phyloP scores from a whole-genome alignment of 495 filamentous ascomycete species.

The Penicillium ochrochloron region DNA sequence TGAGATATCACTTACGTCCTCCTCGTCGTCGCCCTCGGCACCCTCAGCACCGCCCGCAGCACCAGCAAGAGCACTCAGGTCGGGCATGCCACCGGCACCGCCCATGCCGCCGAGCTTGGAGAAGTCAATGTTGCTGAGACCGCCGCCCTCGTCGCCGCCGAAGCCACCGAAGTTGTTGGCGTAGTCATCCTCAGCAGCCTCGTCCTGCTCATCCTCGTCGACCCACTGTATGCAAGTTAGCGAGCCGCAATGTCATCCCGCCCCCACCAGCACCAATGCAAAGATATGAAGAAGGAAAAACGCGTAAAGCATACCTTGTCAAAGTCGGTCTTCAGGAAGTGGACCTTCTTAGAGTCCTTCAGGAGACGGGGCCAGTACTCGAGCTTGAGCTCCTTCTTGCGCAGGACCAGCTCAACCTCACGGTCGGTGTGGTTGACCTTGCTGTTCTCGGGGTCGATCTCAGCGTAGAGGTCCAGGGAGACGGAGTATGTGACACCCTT shows the following conservation, averaged over 20 bases:
- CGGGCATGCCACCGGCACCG: slow-evolving; percentile 45
- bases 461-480: slow-evolving; percentile 85
- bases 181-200: slow-evolving; percentile 78
- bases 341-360: slow-evolving; percentile 84
- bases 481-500: slow-evolving; percentile 85
- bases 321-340: slow-evolving; percentile 99
- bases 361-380: slow-evolving; percentile 94
- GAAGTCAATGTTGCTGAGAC: slow-evolving; percentile 73
- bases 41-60: slow-evolving; percentile 52
- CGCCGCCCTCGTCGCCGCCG: slow-evolving; percentile 66
- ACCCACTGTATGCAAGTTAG: slow-evolving; percentile 72
- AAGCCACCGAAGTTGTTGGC: slow-evolving; percentile 71
- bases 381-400: slow-evolving; percentile 92
- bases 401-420: slow-evolving; percentile 85
- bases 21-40: slow-evolving; percentile 64
- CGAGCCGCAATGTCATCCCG: not conserved
- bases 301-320: slow-evolving; percentile 70
- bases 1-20: slow-evolving; percentile 50
- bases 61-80: slow-evolving; percentile 53
- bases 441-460: slow-evolving; percentile 83
- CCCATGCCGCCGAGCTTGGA: slow-evolving; percentile 75
- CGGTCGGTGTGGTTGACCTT: slow-evolving; percentile 83
- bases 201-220: slow-evolving; percentile 98
- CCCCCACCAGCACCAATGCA: not conserved
- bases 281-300: not conserved